Base-by-base conservation (phyloP, 2,329 filamentous ascomycete species). In the Cladophialophora chaetospira region DNA sequence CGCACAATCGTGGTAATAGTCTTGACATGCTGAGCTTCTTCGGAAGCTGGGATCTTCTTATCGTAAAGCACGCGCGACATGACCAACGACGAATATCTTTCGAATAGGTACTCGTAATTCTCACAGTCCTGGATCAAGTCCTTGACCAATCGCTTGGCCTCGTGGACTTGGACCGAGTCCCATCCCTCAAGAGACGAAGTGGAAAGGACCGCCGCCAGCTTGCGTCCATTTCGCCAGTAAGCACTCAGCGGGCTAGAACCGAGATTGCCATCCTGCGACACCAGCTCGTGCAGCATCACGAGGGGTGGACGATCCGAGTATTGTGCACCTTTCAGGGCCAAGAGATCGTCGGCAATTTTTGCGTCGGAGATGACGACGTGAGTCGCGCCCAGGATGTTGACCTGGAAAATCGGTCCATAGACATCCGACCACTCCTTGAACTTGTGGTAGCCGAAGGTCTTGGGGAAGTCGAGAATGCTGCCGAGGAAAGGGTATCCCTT, bases 371-470 rank as follows among this genome's bases (percentile, higher is more conserved):
- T 65, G 31, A 75, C 60, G 49, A 73, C 64, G 46, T 72, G 68
- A n/a, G 67, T 67, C 5, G 66, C 63, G 17, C 73, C 77, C 3
- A 73, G 73, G 46, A 80, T 71, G 31, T 73, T 70, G 23, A 80
- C 65, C 5, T 72, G 71, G 60, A 73, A 78, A 23, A 81, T 71
- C 5, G 72, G 68, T 2, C 77, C 69, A 50, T 71, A 68, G 50
- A 65, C 54, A 13, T 72, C 62, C 21, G 67, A 61, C 68, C 71
- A 74, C 21, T 70, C 65, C 10, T 70, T 64, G 65, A 77, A 76
- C 52, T 75, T 70, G n/a, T 75, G 61, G 74, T 75, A 77, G 17
- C 68, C 69, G 58, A 74, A 67, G n/a, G 60, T 57, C 9, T 64
- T 63, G 5, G 70, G 72, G 6, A 74, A 67, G 21, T 71, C 65